Conservation (phyloP, 495 filamentous ascomycete species). For the Podospora appendiculata region DNA sequence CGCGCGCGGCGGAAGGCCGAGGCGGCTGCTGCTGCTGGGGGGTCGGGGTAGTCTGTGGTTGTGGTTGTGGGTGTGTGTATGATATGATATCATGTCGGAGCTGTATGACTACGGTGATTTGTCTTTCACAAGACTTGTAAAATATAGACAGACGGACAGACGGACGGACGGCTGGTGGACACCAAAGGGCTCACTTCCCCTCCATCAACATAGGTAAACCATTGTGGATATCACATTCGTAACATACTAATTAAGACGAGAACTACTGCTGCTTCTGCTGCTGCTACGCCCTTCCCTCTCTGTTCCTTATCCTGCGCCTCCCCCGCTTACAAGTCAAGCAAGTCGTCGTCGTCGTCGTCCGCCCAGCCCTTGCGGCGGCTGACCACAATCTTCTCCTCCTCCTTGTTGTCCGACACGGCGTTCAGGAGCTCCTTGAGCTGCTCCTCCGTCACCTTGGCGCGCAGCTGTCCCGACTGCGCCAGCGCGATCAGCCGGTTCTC, state of each 20-base stretch:
- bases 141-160: neutral
- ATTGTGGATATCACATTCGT: neutral
- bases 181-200: neutral
- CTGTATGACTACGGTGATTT: neutral
- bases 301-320: too few relatives aligned
- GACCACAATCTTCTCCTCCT: constrained; percentile 77
- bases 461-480: constrained; percentile 77
- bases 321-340: constrained; percentile 58
- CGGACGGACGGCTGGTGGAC: neutral
- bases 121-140: neutral
- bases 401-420: constrained; percentile 65
- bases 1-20: constrained; percentile 44
- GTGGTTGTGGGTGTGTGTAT: neutral
- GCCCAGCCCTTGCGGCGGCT: constrained; percentile 73
- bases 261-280: neutral
- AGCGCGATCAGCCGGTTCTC: constrained; percentile 92
- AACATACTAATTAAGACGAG: neutral
- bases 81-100: neutral
- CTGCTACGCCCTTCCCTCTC: neutral
- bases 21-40: constrained; percentile 1
- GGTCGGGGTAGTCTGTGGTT: neutral
- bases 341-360: constrained; percentile 80
- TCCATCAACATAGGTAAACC: neutral
- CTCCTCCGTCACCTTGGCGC: constrained; percentile 80
- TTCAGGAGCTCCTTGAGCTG: constrained; percentile 87